Evolutionary conservation across 345 rosid genomes (phyloP).

Genomic region (Reutealis trisperma): DNA sequence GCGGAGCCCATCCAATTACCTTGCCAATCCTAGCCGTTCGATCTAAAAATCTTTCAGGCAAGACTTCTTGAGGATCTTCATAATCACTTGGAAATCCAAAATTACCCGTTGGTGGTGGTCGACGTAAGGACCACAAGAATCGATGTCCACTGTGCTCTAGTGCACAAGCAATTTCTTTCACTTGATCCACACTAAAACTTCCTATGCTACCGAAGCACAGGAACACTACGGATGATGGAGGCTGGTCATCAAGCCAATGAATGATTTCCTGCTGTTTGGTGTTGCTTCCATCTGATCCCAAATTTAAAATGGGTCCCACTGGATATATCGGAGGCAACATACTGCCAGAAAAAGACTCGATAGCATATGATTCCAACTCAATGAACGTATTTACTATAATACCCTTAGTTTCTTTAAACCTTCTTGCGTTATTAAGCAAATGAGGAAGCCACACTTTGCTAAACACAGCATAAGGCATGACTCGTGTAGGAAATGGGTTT

Average conservation of each 20-base stretch:
- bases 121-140: not conserved
- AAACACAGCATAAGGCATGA: not conserved
- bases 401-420: not conserved
- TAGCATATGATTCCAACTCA: not conserved
- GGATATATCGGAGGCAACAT: not conserved
- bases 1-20: conserved; percentile 15
- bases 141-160: not conserved
- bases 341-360: not conserved
- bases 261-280: not conserved
- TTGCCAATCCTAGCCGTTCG: not conserved
- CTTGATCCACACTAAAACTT: not conserved
- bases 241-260: not conserved
- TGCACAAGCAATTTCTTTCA: not conserved
- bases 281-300: not conserved
- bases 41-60: not conserved
- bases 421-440: not conserved
- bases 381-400: not conserved
- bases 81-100: not conserved
- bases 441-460: not conserved
- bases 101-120: not conserved
- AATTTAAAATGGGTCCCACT: not conserved
- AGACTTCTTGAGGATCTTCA: not conserved
- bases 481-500: not conserved
- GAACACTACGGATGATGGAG: too few relatives aligned
- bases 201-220: not conserved